A percentile compares a stretch with the other conserved stretches of the same genome.
Evolutionary conservation across 31 red algal genomes (phyloP).

Genomic region (Odonthalia washingtoniensis): DNA sequence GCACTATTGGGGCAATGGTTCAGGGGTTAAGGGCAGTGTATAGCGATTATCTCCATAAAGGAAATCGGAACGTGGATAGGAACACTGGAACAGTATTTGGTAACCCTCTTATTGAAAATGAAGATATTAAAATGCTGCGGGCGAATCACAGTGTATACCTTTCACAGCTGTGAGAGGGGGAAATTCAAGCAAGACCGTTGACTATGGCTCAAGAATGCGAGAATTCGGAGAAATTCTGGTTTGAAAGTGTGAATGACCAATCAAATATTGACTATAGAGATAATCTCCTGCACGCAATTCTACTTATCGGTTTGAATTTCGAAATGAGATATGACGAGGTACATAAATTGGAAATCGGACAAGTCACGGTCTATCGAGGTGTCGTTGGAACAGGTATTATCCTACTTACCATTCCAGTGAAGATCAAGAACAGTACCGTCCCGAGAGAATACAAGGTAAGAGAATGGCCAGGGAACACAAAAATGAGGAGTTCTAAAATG

Average conservation of each 20-base stretch:
- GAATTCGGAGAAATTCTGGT: conserved; percentile 57
- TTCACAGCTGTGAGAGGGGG: background rate
- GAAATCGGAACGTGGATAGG: background rate
- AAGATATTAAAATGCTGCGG: no score
- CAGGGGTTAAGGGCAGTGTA: conserved; percentile 39
- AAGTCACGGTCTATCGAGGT: conserved; percentile 6
- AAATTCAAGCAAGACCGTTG: background rate
- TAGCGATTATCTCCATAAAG: background rate
- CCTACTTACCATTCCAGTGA: background rate
- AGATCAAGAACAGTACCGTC: conserved; percentile 19
- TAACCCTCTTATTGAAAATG: background rate
- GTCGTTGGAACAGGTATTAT: background rate
- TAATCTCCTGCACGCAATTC: conserved; percentile 43
- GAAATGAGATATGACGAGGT: conserved; percentile 50
- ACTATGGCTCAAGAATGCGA: background rate
- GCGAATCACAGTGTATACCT: conserved; percentile 4
- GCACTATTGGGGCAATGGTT: conserved; percentile 27
- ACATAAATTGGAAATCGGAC: conserved; percentile 5
- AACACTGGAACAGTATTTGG: background rate
- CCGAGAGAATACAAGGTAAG: conserved; percentile 6
- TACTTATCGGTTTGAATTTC: conserved; percentile 53
- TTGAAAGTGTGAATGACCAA: background rate
- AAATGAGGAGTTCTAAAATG: background rate
- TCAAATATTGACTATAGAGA: background rate
- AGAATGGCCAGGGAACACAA: conserved; percentile 25